Evolutionary conservation across 208 protist genomes (phyloP).

Genomic region (Endotrypanum monterogeii): DNA sequence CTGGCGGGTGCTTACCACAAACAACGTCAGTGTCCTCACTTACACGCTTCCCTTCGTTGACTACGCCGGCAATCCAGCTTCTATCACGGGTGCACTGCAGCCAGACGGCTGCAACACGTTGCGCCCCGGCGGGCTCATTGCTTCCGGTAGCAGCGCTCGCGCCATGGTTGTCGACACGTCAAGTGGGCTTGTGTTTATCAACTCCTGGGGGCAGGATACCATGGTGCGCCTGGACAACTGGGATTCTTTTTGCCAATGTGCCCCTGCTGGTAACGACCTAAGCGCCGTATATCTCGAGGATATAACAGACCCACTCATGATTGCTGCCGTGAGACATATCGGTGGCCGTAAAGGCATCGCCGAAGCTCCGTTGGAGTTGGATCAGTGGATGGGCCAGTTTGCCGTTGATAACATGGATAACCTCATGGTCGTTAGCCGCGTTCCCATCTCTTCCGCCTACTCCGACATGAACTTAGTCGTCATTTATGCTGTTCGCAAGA

Average conservation of each 20-base stretch:
- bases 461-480: slow-evolving; percentile 15
- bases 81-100: slow-evolving; percentile 46
- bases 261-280: neutral
- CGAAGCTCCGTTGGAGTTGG: neutral
- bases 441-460: neutral
- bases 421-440: slow-evolving; percentile 8
- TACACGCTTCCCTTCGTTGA: slow-evolving; percentile 68
- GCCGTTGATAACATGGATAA: neutral
- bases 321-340: slow-evolving; percentile 19
- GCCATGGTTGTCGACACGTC: slow-evolving; percentile 44
- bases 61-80: slow-evolving; percentile 38
- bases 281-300: slow-evolving; percentile 20
- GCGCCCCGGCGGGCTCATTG: slow-evolving; percentile 8
- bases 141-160: slow-evolving; percentile 2
- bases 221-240: slow-evolving; percentile 44
- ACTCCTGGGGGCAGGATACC: slow-evolving; percentile 27
- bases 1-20: slow-evolving; percentile 26
- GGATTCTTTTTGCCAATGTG: slow-evolving; percentile 26
- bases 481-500: slow-evolving; percentile 4
- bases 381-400: slow-evolving; percentile 20
- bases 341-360: slow-evolving; percentile 27
- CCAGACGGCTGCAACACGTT: slow-evolving; percentile 21
- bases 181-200: slow-evolving; percentile 42
- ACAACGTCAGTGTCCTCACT: slow-evolving; percentile 44
- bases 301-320: slow-evolving; percentile 28